A percentile compares a stretch with the other conserved stretches of the same genome.
phyloP scores from a whole-genome alignment of 1,284 basidiomycete genomes.

The Fereydounia khargensis region DNA sequence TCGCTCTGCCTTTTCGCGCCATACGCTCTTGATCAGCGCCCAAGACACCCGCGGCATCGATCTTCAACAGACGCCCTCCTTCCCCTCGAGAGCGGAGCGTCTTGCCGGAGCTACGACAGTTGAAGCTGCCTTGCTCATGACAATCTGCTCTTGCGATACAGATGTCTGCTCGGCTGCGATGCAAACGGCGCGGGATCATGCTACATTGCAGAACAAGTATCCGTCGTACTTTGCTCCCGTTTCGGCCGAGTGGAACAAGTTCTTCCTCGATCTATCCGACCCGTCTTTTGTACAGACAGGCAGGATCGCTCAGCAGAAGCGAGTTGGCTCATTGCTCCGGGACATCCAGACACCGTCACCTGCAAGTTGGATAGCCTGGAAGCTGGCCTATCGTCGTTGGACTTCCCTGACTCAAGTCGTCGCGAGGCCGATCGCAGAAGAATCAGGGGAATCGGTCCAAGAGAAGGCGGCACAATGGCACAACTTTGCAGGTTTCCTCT shows the following conservation, averaged over 20 bases:
- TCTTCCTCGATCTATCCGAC: slow-evolving; percentile 35
- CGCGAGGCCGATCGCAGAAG: slow-evolving; percentile 63
- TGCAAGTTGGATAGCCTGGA: slow-evolving; percentile 73
- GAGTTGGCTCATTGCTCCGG: slow-evolving; percentile 71
- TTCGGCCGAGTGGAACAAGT: slow-evolving; percentile 26
- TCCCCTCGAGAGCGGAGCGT: not conserved
- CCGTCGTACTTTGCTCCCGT: slow-evolving; percentile 18
- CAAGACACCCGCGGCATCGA: not conserved
- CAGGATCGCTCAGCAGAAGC: slow-evolving; percentile 75
- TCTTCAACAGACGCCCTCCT: not conserved
- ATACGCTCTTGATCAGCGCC: too few relatives aligned
- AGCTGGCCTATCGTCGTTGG: slow-evolving; percentile 75
- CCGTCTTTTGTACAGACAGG: slow-evolving; percentile 56
- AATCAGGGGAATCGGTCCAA: slow-evolving; percentile 59
- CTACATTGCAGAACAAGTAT: slow-evolving; percentile 6
- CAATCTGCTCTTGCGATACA: slow-evolving; percentile 45
- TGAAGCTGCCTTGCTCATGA: slow-evolving; percentile 33
- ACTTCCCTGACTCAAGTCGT: slow-evolving; percentile 59
- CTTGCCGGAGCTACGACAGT: not conserved
- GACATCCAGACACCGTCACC: slow-evolving; percentile 67
- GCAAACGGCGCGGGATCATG: slow-evolving; percentile 26
- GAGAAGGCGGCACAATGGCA: slow-evolving; percentile 68
- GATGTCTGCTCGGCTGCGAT: slow-evolving; percentile 43
- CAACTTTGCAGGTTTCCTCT: slow-evolving; percentile 77
- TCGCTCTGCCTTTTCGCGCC: not conserved